Base-by-base conservation (phyloP, 2,329 filamentous ascomycete species). In the Xylaria sp. region DNA sequence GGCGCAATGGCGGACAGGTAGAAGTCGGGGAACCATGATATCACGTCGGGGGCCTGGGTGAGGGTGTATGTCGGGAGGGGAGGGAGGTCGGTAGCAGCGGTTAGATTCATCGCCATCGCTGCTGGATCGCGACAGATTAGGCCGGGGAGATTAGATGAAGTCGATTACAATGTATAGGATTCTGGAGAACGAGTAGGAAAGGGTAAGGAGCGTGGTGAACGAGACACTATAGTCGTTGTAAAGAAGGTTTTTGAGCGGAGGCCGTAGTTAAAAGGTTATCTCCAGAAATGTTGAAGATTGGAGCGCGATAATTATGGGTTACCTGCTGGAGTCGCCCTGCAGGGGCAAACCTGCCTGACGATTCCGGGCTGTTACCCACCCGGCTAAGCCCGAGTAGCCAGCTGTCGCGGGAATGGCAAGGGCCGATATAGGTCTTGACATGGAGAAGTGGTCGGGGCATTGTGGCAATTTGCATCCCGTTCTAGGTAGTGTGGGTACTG, bases 21-120 rank as follows among this genome's bases (percentile, higher is more conserved):
- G 77, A 92, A 91, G 82, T 99, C 96, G 68, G 94, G 89, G 20
- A 97, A 86, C 81, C 91, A 92, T 51, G 93, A 84, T 69, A 98
- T 80, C 65, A 98, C 85, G 66, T 94, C 89, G 70, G 90, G 87
- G 55, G 91, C 89, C 9, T 90, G 89, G 72, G 85, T 85, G 66
- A 96, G 84, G 28, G 89, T 89, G 84, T 97, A 98, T n/a, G 87
- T 82, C 58, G 96, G 95, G 54, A 98, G 90, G 62, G 94, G 93
- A 74, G 95, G 94, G 63, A 98, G 88, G 77, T 90, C 89, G 81
- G 85, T 85, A 72, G 83, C 80, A 73, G 88, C 79, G 20, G 87
- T 87, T 66, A 84, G 79, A 78, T 89, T 90, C 77, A 81, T 77
- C 48, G 79, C 79, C 82, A 83, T 83, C 70, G 72, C 73, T 72